Conservation (phyloP, 106 monocot species). For the Apostasia ramifera region DNA sequence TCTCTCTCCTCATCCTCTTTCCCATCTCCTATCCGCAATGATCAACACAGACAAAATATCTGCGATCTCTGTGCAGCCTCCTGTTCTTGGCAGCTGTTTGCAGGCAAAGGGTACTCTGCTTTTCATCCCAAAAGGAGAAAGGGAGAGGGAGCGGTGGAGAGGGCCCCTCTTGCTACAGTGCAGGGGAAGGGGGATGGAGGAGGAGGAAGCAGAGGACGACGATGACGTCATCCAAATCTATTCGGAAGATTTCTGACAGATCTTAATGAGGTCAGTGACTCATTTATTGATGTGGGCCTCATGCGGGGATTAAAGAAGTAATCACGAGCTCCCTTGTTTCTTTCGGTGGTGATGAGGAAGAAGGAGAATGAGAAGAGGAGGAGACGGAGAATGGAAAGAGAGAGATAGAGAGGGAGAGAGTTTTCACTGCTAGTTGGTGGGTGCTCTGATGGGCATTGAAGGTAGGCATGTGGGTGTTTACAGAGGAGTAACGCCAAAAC, state of each 20-base stretch:
- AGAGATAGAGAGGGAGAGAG: not conserved
- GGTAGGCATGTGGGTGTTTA: constrained; percentile 5
- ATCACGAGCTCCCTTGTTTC: too few species aligned
- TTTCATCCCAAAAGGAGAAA: not conserved
- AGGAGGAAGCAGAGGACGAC: constrained; percentile 4
- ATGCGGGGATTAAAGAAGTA: too few species aligned
- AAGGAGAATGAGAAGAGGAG: not conserved
- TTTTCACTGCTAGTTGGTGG: not conserved
- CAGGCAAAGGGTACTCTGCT: not conserved
- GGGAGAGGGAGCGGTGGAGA: not conserved
- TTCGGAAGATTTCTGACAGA: constrained; percentile 15
- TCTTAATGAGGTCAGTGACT: constrained; percentile 1
- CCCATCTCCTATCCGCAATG: constrained; percentile 11
- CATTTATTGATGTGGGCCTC: too few species aligned
- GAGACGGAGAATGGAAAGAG: not conserved
- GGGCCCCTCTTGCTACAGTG: constrained; percentile 3
- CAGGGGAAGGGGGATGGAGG: constrained; percentile 3
- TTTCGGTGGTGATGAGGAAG: not conserved
- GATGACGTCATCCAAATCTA: constrained; percentile 25
- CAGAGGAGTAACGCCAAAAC: constrained; percentile 4
- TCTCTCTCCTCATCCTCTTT: not conserved
- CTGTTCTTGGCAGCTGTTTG: constrained; percentile 2
- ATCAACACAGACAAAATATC: constrained; percentile 15
- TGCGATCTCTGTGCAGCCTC: constrained; percentile 11
- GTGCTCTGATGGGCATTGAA: constrained; percentile 4